Evolutionary conservation across 257 asterid species (phyloP).

Genomic region (Oldenlandia corymbosa): DNA sequence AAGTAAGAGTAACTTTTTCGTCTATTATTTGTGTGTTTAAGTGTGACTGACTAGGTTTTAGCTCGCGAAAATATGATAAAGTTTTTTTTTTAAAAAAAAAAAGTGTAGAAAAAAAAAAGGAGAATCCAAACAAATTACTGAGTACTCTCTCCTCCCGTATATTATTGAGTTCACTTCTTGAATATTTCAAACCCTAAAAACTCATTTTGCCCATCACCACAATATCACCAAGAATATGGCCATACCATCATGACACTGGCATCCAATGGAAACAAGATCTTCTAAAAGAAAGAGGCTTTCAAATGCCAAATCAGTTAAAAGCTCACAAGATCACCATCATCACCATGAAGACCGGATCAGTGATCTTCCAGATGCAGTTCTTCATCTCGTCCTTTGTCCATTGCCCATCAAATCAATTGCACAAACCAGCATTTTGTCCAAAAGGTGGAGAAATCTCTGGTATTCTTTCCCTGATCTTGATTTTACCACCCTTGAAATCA

Average conservation of each 20-base stretch:
- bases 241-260: background rate
- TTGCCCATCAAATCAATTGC: slow-evolving; percentile 64
- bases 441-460: slow-evolving; percentile 62
- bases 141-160: slow-evolving; percentile 25
- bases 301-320: background rate
- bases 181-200: slow-evolving; percentile 35
- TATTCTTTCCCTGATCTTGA: slow-evolving; percentile 75
- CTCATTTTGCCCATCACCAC: slow-evolving; percentile 9
- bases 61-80: too few species aligned
- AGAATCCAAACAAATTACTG: slow-evolving; percentile 12
- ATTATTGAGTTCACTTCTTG: slow-evolving; percentile 16
- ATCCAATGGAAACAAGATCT: slow-evolving; percentile 73
- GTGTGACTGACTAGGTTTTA: too few species aligned
- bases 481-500: slow-evolving; percentile 40
- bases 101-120: background rate
- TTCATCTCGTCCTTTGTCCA: slow-evolving; percentile 50
- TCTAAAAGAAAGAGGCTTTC: slow-evolving; percentile 47
- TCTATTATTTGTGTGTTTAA: too few species aligned
- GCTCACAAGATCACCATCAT: background rate
- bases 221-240: background rate
- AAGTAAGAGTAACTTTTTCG: too few species aligned
- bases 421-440: slow-evolving; percentile 51
- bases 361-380: slow-evolving; percentile 64
- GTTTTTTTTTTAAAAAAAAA: too few species aligned
- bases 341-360: slow-evolving; percentile 49